Percentiles rank a stretch among this genome's conserved stretches.
Evolutionary conservation across 2,329 filamentous ascomycete genomes (phyloP).

Genomic region (Calonectria hongkongensis): DNA sequence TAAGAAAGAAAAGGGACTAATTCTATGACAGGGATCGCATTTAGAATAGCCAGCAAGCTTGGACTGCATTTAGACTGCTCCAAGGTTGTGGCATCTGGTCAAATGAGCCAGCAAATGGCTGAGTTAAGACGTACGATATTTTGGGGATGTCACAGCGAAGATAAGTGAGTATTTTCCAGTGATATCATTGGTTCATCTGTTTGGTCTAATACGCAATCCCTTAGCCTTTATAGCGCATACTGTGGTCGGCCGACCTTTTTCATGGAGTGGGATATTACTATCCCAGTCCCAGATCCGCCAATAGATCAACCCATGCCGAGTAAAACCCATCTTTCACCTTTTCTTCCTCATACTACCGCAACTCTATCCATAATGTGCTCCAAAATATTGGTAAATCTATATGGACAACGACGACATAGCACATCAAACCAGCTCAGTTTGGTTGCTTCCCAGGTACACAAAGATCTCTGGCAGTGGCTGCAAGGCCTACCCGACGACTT

Average conservation of each 20-base stretch:
- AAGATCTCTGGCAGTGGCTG: not conserved
- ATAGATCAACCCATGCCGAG: not conserved
- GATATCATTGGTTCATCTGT: not conserved
- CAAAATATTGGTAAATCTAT: not conserved
- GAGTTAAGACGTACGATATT: not conserved
- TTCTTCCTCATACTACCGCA: not conserved
- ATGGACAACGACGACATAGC: not conserved
- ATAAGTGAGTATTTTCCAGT: not conserved
- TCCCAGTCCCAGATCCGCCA: not conserved
- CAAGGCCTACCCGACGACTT: not conserved
- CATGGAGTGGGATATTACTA: constrained; percentile 15
- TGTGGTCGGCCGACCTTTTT: not conserved
- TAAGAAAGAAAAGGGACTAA: not conserved
- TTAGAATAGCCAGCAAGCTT: constrained; percentile 5
- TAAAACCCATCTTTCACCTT: not conserved
- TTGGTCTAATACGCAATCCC: too few species aligned
- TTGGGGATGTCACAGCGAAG: constrained; percentile 11
- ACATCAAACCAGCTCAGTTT: not conserved
- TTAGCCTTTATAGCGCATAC: not conserved
- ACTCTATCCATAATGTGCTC: not conserved
- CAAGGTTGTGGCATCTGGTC: not conserved
- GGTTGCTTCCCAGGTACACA: not conserved
- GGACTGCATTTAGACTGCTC: not conserved
- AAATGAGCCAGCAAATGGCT: not conserved
- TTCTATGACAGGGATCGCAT: not conserved